Base-by-base conservation (phyloP, 305 asterid genomes). In the Rubia peregrina region DNA sequence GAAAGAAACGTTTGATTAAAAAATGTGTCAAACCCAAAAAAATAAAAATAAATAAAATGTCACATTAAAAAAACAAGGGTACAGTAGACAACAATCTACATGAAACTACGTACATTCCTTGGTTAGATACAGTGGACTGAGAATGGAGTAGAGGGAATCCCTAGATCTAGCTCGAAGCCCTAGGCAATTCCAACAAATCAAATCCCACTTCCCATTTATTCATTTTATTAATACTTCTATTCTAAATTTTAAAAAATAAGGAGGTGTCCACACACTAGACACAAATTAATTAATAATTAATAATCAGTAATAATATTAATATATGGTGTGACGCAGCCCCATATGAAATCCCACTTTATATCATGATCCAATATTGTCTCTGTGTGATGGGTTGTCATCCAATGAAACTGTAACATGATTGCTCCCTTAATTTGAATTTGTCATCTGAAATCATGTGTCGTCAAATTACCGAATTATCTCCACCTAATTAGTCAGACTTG, bases 61-160 rank as follows among this genome's bases (percentile, higher is more conserved):
- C 0, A 24, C 1, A 24, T 0, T 0, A 1, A 24, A 24, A 30
- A 1, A 2, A 0, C 1, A 0, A 2, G 36, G 3, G 4, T 30
- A 30, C 0, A 30, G 3, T 0, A 49, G 7, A 51, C 59, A 51
- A 51, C 21, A 51, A 33, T 51, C 53, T 5, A 51, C 59, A 17
- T n/a, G 59, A 51, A 51, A 51, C 24, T 59, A 33, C 65, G 60
- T 63, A 69, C 77, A 72, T 73, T 72, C 80, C 72, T 60, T 68
- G 49, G 67, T 62, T 66, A 53, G 68, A 77, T 66, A 70, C 69
- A 69, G 57, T 3, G 43, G 78, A 53, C 13, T 7, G 36, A n/a
- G 53, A 6, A 48, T n/a, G 36, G 69, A n/a, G 66, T 79, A 33
- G 36, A 81, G 84, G 80, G 86, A 82, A 88, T 88, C 95, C 89